Conservation (phyloP, 352 stramenopile genomes). For the Peronospora farinosa region DNA sequence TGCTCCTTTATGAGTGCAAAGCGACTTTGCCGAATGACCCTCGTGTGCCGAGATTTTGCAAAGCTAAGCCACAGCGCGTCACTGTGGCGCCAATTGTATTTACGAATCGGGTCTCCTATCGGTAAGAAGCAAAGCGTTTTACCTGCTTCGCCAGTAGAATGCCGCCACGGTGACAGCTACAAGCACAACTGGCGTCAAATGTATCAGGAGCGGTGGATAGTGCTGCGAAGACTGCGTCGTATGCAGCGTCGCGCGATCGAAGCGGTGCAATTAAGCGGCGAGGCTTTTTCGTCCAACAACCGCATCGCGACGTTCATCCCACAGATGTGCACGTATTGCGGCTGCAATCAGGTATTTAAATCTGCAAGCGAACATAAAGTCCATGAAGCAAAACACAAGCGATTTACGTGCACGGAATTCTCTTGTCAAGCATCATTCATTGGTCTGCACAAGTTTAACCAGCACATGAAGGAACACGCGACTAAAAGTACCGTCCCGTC, state of each 20-base stretch:
- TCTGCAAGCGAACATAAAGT: conserved; percentile 14
- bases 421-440: conserved; percentile 33
- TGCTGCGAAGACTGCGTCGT: conserved; percentile 21
- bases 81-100: too few relatives aligned
- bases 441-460: conserved; percentile 20
- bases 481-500: too few relatives aligned
- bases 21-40: conserved; percentile 10
- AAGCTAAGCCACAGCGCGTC: too few relatives aligned
- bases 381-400: conserved; percentile 26
- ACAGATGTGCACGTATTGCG: conserved; percentile 33
- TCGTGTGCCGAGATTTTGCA: conserved; percentile 23
- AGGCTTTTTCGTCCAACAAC: not conserved
- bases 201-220: conserved; percentile 25
- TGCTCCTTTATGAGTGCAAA: conserved; percentile 24
- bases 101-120: too few relatives aligned
- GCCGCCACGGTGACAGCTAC: too few relatives aligned
- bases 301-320: conserved; percentile 15
- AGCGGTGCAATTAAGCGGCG: not conserved
- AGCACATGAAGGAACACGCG: conserved; percentile 22
- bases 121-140: too few relatives aligned
- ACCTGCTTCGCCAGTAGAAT: too few relatives aligned
- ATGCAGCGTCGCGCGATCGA: conserved; percentile 16
- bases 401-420: conserved; percentile 23
- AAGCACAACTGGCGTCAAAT: conserved; percentile 33
- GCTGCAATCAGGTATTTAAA: conserved; percentile 34